Percentiles rank a stretch among this genome's conserved stretches.
phyloP scores from a whole-genome alignment of 1,284 basidiomycete genomes.

The Tilletia caries region DNA sequence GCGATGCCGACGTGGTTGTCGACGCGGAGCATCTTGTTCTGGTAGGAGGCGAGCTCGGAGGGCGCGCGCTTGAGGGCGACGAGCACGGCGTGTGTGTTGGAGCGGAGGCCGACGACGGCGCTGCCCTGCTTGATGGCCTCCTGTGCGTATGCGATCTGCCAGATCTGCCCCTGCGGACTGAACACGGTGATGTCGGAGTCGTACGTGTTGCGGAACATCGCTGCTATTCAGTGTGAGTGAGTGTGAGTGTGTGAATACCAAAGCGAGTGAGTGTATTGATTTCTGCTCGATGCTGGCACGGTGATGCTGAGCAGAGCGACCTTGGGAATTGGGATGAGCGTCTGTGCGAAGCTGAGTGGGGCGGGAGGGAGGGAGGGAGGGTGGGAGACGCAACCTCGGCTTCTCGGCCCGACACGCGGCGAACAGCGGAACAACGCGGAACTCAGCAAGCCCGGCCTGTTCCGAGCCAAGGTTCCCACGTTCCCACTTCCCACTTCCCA shows the following conservation, averaged over 20 bases:
- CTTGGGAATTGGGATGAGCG: too few species aligned
- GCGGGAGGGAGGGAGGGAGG: too few species aligned
- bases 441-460: not conserved
- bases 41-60: slow-evolving; percentile 94
- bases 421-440: too few species aligned
- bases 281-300: not conserved
- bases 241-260: too few species aligned
- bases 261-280: not conserved
- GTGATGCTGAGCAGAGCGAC: not conserved
- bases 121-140: slow-evolving; percentile 99
- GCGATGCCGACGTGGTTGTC: slow-evolving; percentile 99
- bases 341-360: too few species aligned
- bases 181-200: slow-evolving; percentile 51
- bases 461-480: too few species aligned
- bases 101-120: slow-evolving; percentile 90
- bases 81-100: slow-evolving; percentile 89
- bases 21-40: slow-evolving; percentile 99
- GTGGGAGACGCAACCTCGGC: too few species aligned
- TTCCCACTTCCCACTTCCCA: too few species aligned
- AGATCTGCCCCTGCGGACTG: slow-evolving; percentile 58
- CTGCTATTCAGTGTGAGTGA: too few species aligned
- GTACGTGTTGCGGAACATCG: slow-evolving; percentile 50
- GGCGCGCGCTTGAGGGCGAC: slow-evolving; percentile 97
- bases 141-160: slow-evolving; percentile 97
- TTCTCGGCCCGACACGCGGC: too few species aligned